Percentiles rank a stretch among this genome's conserved stretches.
These are phyloP conservation scores for Gloeophyllum trabeum DNA, from an alignment of 768 basidiomycete genomes.

Conservation along the genomic window DNA sequence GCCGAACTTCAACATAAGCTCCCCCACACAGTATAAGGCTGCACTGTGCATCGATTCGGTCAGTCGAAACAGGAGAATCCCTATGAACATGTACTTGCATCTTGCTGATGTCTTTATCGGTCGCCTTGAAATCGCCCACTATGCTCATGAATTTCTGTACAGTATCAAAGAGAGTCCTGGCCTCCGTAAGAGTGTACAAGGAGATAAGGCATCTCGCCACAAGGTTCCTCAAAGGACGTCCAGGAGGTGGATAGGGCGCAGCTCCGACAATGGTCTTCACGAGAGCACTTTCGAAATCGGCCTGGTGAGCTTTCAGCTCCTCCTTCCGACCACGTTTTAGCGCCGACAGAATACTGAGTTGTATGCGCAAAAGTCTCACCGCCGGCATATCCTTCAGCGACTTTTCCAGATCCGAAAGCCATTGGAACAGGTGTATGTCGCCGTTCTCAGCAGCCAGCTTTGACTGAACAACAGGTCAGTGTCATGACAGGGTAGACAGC, in stretches of 20 bases:
- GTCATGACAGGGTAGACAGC: no score
- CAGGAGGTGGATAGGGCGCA: slow-evolving; percentile 68
- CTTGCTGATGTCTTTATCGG: slow-evolving; percentile 50
- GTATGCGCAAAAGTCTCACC: slow-evolving; percentile 28
- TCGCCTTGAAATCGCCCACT: slow-evolving; percentile 57
- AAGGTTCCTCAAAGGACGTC: slow-evolving; percentile 74
- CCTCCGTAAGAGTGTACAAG: slow-evolving; percentile 74
- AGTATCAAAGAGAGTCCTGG: slow-evolving; percentile 78
- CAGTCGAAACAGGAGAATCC: background rate
- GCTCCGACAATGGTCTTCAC: slow-evolving; percentile 58
- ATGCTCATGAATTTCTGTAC: slow-evolving; percentile 68
- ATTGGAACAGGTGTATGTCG: slow-evolving; percentile 77
- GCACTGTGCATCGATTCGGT: slow-evolving; percentile 35
- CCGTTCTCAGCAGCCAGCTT: slow-evolving; percentile 65
- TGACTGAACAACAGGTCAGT: no score
- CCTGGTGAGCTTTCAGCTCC: slow-evolving; percentile 53
- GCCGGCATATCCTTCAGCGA: slow-evolving; percentile 33
- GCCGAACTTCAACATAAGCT: slow-evolving; percentile 79
- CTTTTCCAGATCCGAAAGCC: slow-evolving; percentile 61
- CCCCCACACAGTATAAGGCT: slow-evolving; percentile 78
- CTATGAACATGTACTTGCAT: slow-evolving; percentile 36
- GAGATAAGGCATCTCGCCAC: slow-evolving; percentile 66
- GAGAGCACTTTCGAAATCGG: slow-evolving; percentile 47
- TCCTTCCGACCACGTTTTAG: slow-evolving; percentile 29
- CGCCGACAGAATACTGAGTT: background rate